Conservation (phyloP, 768 basidiomycete species). For the Kwoniella botswanensis region DNA sequence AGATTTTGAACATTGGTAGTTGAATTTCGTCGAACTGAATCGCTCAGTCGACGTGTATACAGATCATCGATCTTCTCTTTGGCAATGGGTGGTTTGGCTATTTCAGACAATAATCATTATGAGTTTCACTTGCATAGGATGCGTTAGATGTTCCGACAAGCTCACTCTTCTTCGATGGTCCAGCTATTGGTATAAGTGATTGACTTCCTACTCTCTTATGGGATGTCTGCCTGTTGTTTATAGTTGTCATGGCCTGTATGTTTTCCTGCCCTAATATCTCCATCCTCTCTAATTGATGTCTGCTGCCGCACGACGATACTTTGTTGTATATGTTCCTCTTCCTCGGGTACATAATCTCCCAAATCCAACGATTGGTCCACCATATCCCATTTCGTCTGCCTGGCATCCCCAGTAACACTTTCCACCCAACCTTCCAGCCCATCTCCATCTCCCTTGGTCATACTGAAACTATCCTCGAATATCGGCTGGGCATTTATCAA, state of each 20-base stretch:
- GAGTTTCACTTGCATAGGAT: no score
- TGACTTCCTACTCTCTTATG: slow-evolving; percentile 19
- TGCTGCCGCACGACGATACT: background rate
- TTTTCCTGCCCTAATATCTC: no score
- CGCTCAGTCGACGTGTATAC: slow-evolving; percentile 11
- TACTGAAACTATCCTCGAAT: slow-evolving; percentile 6
- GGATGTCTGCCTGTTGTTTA: background rate
- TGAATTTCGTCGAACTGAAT: slow-evolving; percentile 1
- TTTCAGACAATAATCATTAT: background rate
- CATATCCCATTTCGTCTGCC: background rate
- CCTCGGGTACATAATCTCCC: slow-evolving; percentile 18
- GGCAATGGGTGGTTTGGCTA: slow-evolving; percentile 13
- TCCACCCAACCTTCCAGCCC: background rate
- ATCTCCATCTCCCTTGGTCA: background rate
- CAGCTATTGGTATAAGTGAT: slow-evolving; percentile 2
- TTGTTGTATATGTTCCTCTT: background rate
- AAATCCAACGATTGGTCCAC: slow-evolving; percentile 8
- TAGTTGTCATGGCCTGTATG: background rate
- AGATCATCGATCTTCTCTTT: slow-evolving; percentile 12
- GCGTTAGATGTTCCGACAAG: no score
- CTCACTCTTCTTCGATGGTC: slow-evolving; percentile 14
- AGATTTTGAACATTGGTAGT: background rate
- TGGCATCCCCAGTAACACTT: background rate
- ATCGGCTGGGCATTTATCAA: slow-evolving; percentile 12
- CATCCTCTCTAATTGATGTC: no score